Evolutionary conservation across 331 rosid species (phyloP), one percentile per base, ranked within the genome.

Genomic region (Telfairia occidentalis): DNA sequence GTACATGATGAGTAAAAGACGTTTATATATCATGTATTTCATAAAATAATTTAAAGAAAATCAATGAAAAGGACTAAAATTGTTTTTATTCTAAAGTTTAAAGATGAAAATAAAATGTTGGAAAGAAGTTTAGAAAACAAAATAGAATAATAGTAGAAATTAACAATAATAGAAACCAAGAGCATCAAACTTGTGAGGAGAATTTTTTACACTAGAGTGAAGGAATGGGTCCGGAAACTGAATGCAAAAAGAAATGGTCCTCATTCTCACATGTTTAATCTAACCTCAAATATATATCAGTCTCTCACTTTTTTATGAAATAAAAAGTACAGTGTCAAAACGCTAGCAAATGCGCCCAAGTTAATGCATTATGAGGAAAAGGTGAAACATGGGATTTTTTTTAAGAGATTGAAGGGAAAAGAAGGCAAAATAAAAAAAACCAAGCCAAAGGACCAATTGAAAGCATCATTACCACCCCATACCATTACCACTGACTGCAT

Each of bases 401-500:
- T 23, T 35, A 67, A 42, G 54, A 13, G 74, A 24, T 12, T 45
- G 7, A 70, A 67, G 38, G 55, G 4, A 30, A 48, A 28, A 18
- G 23, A 71, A 71, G 0, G 42, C 1, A 8, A 30, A 84, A 83
- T 78, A 80, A 86, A 65, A 38, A 67, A 45, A 38, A 61, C 75
- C 71, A 81, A 75, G 71, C 28, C 83, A 84, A 80, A 48, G 37
- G 73, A 78, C 66, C 74, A 82, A 82, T 76, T 74, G 78, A 76
- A 54, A 78, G 37, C 81, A 92, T 89, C 89, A 90, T 90, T 84
- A 85, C 86, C 77, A 28, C 78, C 86, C 87, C 90, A 87, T 85
- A 90, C 86, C 90, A 86, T 73, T 84, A 77, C 82, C 91, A 86
- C 85, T 76, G 18, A 76, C 75, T 79, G 84, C 81, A 84, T 87